Percentiles rank a stretch among this genome's conserved stretches.
phyloP scores from a whole-genome alignment of 192 early-diverging fungal species.

The Coemansia sp. region DNA sequence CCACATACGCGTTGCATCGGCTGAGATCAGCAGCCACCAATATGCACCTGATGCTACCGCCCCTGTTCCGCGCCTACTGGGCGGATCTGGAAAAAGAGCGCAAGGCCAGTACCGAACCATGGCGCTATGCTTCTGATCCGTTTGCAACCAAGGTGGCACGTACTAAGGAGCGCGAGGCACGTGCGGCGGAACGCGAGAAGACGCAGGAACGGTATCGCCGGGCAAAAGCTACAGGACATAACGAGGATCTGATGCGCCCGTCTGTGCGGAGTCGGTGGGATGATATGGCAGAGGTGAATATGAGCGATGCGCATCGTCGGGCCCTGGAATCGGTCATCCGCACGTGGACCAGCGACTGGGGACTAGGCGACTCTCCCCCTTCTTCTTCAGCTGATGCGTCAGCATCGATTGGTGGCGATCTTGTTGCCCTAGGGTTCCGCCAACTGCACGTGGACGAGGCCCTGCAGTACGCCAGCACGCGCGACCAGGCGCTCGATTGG shows the following conservation, averaged over 20 bases:
- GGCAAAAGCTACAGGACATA: slow-evolving; percentile 40
- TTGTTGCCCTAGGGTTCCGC: slow-evolving; percentile 67
- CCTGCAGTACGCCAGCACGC: slow-evolving; percentile 56
- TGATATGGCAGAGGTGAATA: slow-evolving; percentile 61
- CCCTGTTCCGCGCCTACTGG: slow-evolving; percentile 73
- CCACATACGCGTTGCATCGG: slow-evolving; percentile 78
- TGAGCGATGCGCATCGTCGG: slow-evolving; percentile 62
- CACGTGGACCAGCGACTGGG: slow-evolving; percentile 41
- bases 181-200: slow-evolving; percentile 4
- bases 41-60: slow-evolving; percentile 73
- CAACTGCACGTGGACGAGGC: slow-evolving; percentile 74
- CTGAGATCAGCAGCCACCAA: slow-evolving; percentile 64
- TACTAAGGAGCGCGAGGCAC: slow-evolving; percentile 34
- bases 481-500: slow-evolving; percentile 71
- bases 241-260: slow-evolving; percentile 29
- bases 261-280: slow-evolving; percentile 33
- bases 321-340: slow-evolving; percentile 69
- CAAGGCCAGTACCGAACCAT: slow-evolving; percentile 31
- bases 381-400: too few relatives aligned
- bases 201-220: slow-evolving; percentile 38
- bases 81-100: slow-evolving; percentile 60
- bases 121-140: slow-evolving; percentile 76
- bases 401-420: background rate
- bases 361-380: background rate
- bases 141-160: slow-evolving; percentile 63